These are phyloP conservation scores for Aspergillus candidus DNA, from an alignment of 2,329 filamentous ascomycete species.

Conservation along the genomic window DNA sequence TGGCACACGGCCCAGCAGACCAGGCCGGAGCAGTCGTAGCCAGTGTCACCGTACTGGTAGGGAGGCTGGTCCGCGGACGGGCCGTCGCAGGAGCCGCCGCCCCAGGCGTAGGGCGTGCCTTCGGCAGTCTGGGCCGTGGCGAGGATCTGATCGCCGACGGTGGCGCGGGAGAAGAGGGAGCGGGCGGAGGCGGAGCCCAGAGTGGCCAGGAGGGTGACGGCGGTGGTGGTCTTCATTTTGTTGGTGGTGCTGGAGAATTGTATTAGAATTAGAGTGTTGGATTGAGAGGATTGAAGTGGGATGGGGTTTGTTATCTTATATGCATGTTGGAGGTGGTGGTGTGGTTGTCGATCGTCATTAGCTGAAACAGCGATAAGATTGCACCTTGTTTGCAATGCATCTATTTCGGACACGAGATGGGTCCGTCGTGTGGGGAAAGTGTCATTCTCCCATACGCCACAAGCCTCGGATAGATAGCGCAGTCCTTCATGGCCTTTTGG, in stretches of 20 bases:
- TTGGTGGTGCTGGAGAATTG: not conserved
- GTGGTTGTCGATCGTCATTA: too few relatives aligned
- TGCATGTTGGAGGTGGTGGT: too few relatives aligned
- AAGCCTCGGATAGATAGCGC: too few relatives aligned
- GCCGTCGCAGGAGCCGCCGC: conserved; percentile 21
- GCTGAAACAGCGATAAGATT: too few relatives aligned
- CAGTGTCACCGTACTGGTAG: conserved; percentile 20
- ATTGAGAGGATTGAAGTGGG: not conserved
- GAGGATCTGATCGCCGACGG: conserved; percentile 33
- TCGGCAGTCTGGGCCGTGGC: conserved; percentile 46
- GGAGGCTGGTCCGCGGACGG: conserved; percentile 19
- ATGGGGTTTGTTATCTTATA: not conserved
- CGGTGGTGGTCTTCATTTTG: conserved; percentile 3
- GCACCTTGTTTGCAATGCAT: too few relatives aligned
- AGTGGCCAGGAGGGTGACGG: conserved; percentile 12
- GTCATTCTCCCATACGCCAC: too few relatives aligned
- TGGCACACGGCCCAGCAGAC: conserved; percentile 25
- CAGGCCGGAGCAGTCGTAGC: conserved; percentile 25
- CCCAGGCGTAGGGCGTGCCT: conserved; percentile 33
- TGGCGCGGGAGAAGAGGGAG: conserved; percentile 3
- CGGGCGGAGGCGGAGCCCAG: not conserved
- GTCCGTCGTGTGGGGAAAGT: too few relatives aligned
- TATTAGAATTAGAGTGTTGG: not conserved
- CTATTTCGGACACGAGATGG: too few relatives aligned
- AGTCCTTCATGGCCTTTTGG: too few relatives aligned